A percentile compares a stretch with the other conserved stretches of the same genome.
These are phyloP conservation scores for Biscogniauxia mediterranea DNA, from an alignment of 2,329 filamentous ascomycete genomes.

Conservation along the genomic window DNA sequence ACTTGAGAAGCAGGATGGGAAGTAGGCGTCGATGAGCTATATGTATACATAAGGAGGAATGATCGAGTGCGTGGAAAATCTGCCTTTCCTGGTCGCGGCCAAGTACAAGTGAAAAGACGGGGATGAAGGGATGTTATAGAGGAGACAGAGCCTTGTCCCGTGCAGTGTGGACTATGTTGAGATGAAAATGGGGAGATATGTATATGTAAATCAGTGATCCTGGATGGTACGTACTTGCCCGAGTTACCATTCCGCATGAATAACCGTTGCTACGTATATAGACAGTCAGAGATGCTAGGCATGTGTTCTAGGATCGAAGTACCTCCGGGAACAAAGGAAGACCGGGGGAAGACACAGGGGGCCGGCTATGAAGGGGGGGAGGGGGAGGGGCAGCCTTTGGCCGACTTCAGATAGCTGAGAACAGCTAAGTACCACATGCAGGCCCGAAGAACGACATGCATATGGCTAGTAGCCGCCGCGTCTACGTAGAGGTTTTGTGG, in stretches of 20 bases:
- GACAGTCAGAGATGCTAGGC: neutral
- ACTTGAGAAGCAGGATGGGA: constrained; percentile 15
- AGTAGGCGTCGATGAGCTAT: constrained; percentile 22
- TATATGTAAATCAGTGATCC: constrained; percentile 22
- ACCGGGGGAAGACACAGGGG: neutral
- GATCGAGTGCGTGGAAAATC: constrained; percentile 13
- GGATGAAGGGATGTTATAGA: constrained; percentile 27
- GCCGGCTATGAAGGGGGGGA: neutral
- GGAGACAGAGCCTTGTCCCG: constrained; percentile 18
- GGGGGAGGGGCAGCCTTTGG: neutral
- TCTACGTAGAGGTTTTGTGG: neutral
- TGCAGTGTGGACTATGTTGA: constrained; percentile 14
- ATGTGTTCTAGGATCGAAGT: neutral
- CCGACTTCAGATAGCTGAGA: neutral
- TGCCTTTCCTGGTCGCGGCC: constrained; percentile 19
- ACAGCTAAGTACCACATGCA: neutral
- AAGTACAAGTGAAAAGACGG: constrained; percentile 19
- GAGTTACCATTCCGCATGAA: neutral
- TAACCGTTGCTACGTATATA: neutral
- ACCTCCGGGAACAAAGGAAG: neutral
- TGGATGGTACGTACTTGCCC: constrained; percentile 4
- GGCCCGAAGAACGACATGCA: neutral
- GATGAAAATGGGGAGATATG: constrained; percentile 16
- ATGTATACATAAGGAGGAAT: constrained; percentile 19
- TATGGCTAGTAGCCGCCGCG: neutral